Evolutionary conservation across 805 yeast genomes (phyloP), one percentile per base, ranked within the genome.

Genomic region (Teunomyces atbi): DNA sequence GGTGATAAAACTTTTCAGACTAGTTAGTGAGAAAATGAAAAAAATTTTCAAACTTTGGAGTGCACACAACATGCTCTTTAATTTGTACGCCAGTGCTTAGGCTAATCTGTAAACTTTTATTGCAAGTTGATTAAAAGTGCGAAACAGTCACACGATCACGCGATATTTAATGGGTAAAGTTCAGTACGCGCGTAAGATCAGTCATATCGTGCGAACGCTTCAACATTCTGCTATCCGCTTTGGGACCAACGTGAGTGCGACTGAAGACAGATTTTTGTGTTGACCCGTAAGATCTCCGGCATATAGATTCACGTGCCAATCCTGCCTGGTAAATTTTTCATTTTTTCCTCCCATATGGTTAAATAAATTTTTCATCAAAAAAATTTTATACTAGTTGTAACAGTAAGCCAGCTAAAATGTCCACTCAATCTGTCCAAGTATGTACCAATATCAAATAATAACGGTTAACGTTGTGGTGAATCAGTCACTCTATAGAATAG

Each of bases 391-490:
- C 42, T 18, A 29, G 42, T 39, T 39, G 42, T 27, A 39, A 39
- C 33, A 29, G 33, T 21, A 39, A 19, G 23, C 34, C 42, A 27
- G 30, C 30, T 45, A 73, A 56, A 70, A 82, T 81, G 86, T 81
- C 86, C 73, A 73, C 89, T 74, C 89, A 86, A 82, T 84, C 91
- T 79, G 92, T 86, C 74, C 91, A 85, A 82, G 90, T 84, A 84
- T 80, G 90, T 84, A 57, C 54, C 41, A 36, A 41, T 30, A n/a
- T 12, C 21, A 21, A n/a, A 36, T 13, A 33, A 30, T 33, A 23
- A 32, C n/a, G 15, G 28, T 29, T 7, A 11, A n/a, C 15, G 20
- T 16, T 21, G 15, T 5, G 28, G 7, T 15, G 18, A 35, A 30
- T 10, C 5, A 7, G 21, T 13, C 32, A 20, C 11, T 20, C 40